Base-by-base conservation (phyloP, 345 rosid genomes). In the Combretum micranthum region DNA sequence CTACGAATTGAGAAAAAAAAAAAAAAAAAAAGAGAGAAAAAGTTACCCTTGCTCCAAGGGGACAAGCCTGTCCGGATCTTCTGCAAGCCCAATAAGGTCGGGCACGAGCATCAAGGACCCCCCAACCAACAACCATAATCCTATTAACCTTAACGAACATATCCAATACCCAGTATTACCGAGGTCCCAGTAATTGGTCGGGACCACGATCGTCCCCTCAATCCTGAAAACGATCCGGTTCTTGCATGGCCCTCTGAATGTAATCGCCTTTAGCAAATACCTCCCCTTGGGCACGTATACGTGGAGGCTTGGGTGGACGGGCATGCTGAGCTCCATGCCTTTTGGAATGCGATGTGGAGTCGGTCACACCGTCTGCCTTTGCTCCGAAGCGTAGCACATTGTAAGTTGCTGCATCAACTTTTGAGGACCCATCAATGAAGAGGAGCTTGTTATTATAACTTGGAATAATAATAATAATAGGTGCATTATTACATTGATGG, bases 381-480 rank as follows among this genome's bases (percentile, higher is more conserved):
- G 89, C 96, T 0, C 91, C 96, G 12, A 68, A 79, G 32, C 12
- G 50, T n/a, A 77, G n/a, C 15, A 87, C 85, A 50, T 84, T 81
- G 62, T 59, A 71, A 52, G 13, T 17, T 14, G n/a, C 20, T 7
- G 63, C 71, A 32, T 26, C 60, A 3, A 47, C 60, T 48, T 20
- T 13, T 3, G 54, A 44, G 2, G 65, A 46, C 42, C 53, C 43
- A 47, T 54, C 44, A 53, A 54, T 20, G 44, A 62, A 0, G 37
- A 23, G 25, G 44, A 42, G 39, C 45, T 23, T 25, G 17, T 16
- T 32, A 43, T 26, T 7, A 57, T 20, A 21, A 57, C 5, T 21
- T 22, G 19, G 22, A 44, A 43, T 51, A 50, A 56, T 56, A 13
- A 39, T n/a, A n/a, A n/a, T n/a, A n/a, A n/a, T n/a, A n/a, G n/a